Percentiles rank a stretch among this genome's conserved stretches.
Evolutionary conservation across 169 alveolate species (phyloP).

Genomic region (Plasmodium sp.): DNA sequence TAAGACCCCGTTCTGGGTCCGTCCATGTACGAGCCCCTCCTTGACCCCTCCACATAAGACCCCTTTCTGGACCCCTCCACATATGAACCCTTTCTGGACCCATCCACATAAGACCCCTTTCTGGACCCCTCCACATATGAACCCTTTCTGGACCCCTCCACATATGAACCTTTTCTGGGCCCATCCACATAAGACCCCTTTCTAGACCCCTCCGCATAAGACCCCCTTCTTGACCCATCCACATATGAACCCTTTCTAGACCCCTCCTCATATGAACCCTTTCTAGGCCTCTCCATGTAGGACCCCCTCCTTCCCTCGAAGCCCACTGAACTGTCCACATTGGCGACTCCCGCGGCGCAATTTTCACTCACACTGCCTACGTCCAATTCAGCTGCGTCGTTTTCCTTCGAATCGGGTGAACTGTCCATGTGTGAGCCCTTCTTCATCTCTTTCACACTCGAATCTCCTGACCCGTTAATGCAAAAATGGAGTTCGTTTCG

Average conservation of each 20-base stretch:
- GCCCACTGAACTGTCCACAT: background rate
- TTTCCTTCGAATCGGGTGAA: background rate
- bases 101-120: background rate
- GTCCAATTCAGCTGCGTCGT: background rate
- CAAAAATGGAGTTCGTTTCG: background rate
- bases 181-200: background rate
- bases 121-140: background rate
- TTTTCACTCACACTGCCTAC: background rate
- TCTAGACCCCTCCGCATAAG: background rate
- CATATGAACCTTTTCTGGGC: background rate
- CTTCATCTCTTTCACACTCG: background rate
- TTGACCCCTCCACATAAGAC: background rate
- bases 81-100: background rate
- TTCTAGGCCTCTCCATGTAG: background rate
- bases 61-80: background rate
- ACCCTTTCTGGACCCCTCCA: background rate
- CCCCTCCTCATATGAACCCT: background rate
- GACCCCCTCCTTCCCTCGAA: background rate
- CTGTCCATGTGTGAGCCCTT: background rate
- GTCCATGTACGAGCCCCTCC: background rate
- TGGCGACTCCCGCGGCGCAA: background rate
- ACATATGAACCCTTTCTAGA: background rate
- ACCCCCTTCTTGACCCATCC: background rate
- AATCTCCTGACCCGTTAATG: background rate
- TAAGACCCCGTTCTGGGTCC: background rate